Percentiles rank a stretch among this genome's conserved stretches.
Evolutionary conservation across 2,329 filamentous ascomycete species (phyloP).

Genomic region (Thyridium curvatum): DNA sequence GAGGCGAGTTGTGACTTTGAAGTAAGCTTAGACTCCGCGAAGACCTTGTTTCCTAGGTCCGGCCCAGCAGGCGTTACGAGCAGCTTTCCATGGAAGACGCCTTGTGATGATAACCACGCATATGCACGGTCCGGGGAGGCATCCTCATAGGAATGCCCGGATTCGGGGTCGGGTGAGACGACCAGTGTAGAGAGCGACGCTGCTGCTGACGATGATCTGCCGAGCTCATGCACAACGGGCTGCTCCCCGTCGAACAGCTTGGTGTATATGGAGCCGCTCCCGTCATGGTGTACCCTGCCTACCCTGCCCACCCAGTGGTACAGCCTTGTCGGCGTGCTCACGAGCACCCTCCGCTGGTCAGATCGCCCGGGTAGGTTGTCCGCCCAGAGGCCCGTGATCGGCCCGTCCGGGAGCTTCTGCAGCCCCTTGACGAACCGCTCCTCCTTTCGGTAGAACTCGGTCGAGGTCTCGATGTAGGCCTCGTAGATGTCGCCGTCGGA

Average conservation of each 20-base stretch:
- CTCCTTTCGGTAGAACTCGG: constrained; percentile 91
- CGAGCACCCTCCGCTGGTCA: constrained; percentile 70
- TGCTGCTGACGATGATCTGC: constrained; percentile 48
- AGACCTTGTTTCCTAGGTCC: constrained; percentile 67
- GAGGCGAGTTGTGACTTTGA: constrained; percentile 66
- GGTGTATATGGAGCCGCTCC: constrained; percentile 78
- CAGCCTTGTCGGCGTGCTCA: constrained; percentile 72
- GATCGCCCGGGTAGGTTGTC: constrained; percentile 61
- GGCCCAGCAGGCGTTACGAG: constrained; percentile 52
- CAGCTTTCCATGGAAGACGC: constrained; percentile 81
- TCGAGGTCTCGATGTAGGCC: constrained; percentile 87
- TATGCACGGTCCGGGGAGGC: constrained; percentile 64
- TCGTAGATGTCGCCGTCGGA: constrained; percentile 96
- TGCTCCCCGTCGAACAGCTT: constrained; percentile 84
- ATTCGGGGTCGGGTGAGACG: constrained; percentile 66
- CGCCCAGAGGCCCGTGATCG: constrained; percentile 80
- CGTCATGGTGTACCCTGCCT: constrained; percentile 63
- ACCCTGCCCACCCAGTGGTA: constrained; percentile 77
- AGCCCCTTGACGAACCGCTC: constrained; percentile 86
- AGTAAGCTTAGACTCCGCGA: constrained; percentile 73
- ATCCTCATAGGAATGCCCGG: constrained; percentile 44
- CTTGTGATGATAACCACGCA: constrained; percentile 85
- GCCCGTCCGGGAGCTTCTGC: constrained; percentile 74
- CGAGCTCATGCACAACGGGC: constrained; percentile 68
- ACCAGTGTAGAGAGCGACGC: constrained; percentile 61